Percentiles rank a stretch among this genome's conserved stretches.
These are phyloP conservation scores for Ophiognomonia clavigignenti-juglandacearum DNA, from an alignment of 2,329 filamentous ascomycete genomes.

Conservation along the genomic window DNA sequence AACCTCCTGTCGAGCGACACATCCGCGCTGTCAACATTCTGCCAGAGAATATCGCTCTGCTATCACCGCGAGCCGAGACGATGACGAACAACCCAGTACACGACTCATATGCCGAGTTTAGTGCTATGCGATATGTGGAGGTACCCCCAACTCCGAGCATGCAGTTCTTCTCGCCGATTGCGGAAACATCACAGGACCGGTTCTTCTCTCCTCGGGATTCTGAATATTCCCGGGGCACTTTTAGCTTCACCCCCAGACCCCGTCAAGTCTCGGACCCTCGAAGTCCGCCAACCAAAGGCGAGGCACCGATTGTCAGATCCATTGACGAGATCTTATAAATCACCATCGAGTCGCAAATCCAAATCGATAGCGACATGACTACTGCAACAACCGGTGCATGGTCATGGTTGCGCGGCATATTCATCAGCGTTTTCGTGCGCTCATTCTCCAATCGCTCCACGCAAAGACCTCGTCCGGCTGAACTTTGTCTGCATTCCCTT, in stretches of 20 bases:
- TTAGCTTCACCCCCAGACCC: constrained; percentile 47
- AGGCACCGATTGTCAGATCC: constrained; percentile 69
- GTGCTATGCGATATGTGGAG: constrained; percentile 49
- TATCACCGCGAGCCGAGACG: constrained; percentile 67
- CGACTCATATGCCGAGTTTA: constrained; percentile 35
- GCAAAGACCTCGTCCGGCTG: constrained; percentile 7
- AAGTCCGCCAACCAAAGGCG: constrained; percentile 69
- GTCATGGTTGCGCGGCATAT: constrained; percentile 7
- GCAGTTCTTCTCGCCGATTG: constrained; percentile 34
- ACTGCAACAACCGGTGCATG: constrained; percentile 7
- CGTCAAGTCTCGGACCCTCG: constrained; percentile 58
- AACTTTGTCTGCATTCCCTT: constrained; percentile 12
- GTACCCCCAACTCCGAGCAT: constrained; percentile 47
- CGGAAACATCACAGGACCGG: neutral
- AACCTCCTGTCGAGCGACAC: constrained; percentile 27
- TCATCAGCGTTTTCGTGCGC: constrained; percentile 6
- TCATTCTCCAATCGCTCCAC: neutral
- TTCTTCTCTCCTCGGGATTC: constrained; percentile 41
- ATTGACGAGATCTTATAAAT: constrained; percentile 70
- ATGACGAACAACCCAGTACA: constrained; percentile 68
- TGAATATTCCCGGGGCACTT: constrained; percentile 50
- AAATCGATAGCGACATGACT: neutral
- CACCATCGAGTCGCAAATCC: neutral
- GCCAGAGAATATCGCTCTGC: constrained; percentile 49
- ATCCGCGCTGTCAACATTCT: constrained; percentile 29